Evolutionary conservation across 2,329 filamentous ascomycete species (phyloP).

Genomic region (Chrysoporthe puriensis): DNA sequence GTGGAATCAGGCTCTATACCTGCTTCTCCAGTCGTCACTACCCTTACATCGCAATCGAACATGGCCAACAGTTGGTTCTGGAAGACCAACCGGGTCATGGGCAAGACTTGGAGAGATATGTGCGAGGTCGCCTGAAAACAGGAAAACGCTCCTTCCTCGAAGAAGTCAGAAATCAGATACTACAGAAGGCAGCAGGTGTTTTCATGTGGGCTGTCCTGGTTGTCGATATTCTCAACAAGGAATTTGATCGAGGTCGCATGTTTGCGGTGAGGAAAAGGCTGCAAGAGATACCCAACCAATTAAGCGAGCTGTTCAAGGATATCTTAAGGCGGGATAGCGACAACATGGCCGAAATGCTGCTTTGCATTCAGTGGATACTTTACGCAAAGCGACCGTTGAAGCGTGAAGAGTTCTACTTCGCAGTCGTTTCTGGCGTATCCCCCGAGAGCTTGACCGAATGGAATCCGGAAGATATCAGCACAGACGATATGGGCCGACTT

Average conservation of each 20-base stretch:
- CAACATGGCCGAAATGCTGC: conserved; percentile 43
- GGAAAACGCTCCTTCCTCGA: conserved; percentile 20
- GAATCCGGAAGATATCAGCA: conserved; percentile 31
- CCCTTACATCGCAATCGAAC: conserved; percentile 43
- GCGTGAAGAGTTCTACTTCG: conserved; percentile 49
- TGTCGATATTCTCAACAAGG: conserved; percentile 41
- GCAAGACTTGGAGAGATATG: conserved; percentile 41
- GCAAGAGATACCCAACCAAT: conserved; percentile 38
- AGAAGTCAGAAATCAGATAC: conserved; percentile 35
- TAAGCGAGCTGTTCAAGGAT: conserved; percentile 53
- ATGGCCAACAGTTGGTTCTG: conserved; percentile 37
- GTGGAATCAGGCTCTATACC: conserved; percentile 35
- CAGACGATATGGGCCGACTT: conserved; percentile 36
- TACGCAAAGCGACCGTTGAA: conserved; percentile 47
- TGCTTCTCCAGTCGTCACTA: conserved; percentile 55
- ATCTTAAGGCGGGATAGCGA: conserved; percentile 51
- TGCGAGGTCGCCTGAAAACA: conserved; percentile 37
- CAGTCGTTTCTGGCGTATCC: conserved; percentile 39
- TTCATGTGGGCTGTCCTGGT: conserved; percentile 48
- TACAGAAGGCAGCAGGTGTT: conserved; percentile 43
- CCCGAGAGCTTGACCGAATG: conserved; percentile 33
- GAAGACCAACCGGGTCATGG: conserved; percentile 42
- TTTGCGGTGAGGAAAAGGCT: conserved; percentile 37
- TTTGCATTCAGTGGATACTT: conserved; percentile 57
- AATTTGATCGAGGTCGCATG: conserved; percentile 36